A percentile compares a stretch with the other conserved stretches of the same genome.
These are phyloP conservation scores for Neurospora sp. DNA, from an alignment of 2,329 filamentous ascomycete genomes.

Conservation along the genomic window DNA sequence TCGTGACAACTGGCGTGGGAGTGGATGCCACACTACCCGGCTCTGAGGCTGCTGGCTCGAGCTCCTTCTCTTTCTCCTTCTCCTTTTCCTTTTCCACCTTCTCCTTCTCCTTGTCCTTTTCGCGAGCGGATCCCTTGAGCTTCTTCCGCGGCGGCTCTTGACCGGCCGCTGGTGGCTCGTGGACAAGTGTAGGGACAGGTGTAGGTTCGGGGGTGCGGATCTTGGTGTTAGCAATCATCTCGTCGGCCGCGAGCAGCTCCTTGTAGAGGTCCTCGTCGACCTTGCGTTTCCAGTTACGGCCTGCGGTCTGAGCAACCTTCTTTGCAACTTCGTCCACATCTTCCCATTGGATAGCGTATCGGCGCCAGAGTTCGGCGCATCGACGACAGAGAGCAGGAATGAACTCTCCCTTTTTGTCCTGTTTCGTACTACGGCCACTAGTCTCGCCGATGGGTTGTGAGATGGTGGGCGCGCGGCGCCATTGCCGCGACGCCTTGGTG, in stretches of 20 bases:
- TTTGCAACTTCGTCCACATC: constrained; percentile 84
- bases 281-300: constrained; percentile 75
- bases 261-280: constrained; percentile 85
- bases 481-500: constrained; percentile 71
- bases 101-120: neutral
- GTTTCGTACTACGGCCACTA: constrained; percentile 53
- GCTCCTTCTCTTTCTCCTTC: constrained; percentile 33
- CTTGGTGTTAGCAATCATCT: constrained; percentile 40
- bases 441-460: constrained; percentile 59
- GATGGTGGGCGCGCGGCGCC: constrained; percentile 78
- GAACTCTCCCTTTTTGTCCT: constrained; percentile 67
- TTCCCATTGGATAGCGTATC: constrained; percentile 94
- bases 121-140: constrained; percentile 35
- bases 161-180: constrained; percentile 11
- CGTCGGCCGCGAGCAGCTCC: constrained; percentile 57
- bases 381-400: constrained; percentile 79
- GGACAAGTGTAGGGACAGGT: constrained; percentile 16
- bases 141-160: constrained; percentile 55
- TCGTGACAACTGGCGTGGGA: constrained; percentile 20
- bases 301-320: constrained; percentile 71
- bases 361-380: constrained; percentile 88
- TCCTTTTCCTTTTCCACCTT: neutral
- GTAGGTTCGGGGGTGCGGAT: constrained; percentile 27
- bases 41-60: constrained; percentile 37
- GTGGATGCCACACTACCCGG: constrained; percentile 29